Base-by-base conservation (phyloP, 1,139 yeast genomes). In the Saccharomyces pastorianus region DNA sequence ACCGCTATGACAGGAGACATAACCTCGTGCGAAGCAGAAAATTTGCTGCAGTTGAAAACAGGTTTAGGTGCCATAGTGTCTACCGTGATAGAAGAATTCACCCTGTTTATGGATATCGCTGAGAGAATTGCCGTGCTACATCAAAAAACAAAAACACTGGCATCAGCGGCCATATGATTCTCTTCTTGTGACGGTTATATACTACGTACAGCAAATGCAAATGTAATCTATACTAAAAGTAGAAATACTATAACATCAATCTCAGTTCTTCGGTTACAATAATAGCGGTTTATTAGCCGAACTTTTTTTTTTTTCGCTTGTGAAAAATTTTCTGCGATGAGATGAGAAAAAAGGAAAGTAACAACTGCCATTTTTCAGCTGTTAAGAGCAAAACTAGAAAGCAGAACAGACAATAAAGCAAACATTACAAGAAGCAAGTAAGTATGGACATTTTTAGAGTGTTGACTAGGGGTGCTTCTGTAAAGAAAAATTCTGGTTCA, bases 51-150 rank as follows among this genome's bases (percentile, higher is more conserved):
- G 17, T 55, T 64, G 51, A 68, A 63, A 48, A 63, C 65, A 3
- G 70, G 67, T n/a, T 53, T 67, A 48, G 63, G 62, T 51, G 60
- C 68, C 4, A 60, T 68, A 20, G 64, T 68, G 4, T 56, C 63
- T 9, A 86, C 96, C 0, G 77, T 93, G 32, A 83, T 84, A 61
- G 89, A 86, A 61, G 97, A 91, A 71, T 89, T 89, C 69, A 76
- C 78, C 54, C 76, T 91, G 59, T 91, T 91, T 71, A 88, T 93
- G 91, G 96, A 90, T 64, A 77, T 90, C 52, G 91, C 96, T 56
- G 95, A 90, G 70, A 80, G 84, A 38, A 84, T 91, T 65, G 98
- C 98, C 1, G 96, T 87, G 64, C 73, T 89, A 53, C 98, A 93
- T 71, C 90, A 85, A 62, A 83, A 82, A 55, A 84, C 85, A 1